A percentile compares a stretch with the other conserved stretches of the same genome.
Evolutionary conservation across 768 basidiomycete species (phyloP).

Genomic region (Auriscalpium microsporum): DNA sequence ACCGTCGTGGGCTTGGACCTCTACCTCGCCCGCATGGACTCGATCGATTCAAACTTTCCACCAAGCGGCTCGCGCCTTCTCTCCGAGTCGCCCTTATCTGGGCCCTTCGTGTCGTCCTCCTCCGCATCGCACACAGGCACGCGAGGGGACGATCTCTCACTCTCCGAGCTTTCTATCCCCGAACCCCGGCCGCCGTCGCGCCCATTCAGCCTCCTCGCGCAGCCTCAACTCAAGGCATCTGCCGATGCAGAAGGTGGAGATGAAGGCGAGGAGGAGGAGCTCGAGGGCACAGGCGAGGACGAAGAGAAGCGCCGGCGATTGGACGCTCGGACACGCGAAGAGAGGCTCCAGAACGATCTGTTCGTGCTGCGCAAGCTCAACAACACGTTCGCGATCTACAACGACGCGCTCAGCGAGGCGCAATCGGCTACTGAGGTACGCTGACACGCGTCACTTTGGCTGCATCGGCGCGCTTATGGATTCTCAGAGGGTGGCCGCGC

Average conservation of each 20-base stretch:
- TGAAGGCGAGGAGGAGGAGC: not conserved
- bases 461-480: not conserved
- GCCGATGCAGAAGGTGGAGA: not conserved
- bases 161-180: conserved; percentile 46
- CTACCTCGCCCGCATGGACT: conserved; percentile 20
- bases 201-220: conserved; percentile 26
- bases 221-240: conserved; percentile 1
- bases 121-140: conserved; percentile 30
- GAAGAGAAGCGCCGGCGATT: conserved; percentile 16
- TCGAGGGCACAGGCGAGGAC: conserved; percentile 11
- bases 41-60: conserved; percentile 19
- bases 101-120: conserved; percentile 17
- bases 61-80: conserved; percentile 34
- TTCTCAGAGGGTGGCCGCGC: conserved; percentile 49
- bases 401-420: conserved; percentile 55
- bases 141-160: conserved; percentile 43
- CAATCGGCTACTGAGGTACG: conserved; percentile 63
- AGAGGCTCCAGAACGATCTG: conserved; percentile 66
- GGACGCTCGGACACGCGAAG: conserved; percentile 43
- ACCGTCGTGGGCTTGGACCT: too few relatives aligned
- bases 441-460: conserved; percentile 13
- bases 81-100: conserved; percentile 35
- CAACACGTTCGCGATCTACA: conserved; percentile 56
- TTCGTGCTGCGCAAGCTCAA: conserved; percentile 70
- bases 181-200: conserved; percentile 23